Base-by-base conservation (phyloP, 345 rosid species). In the Cardamine chenopodiifolia region DNA sequence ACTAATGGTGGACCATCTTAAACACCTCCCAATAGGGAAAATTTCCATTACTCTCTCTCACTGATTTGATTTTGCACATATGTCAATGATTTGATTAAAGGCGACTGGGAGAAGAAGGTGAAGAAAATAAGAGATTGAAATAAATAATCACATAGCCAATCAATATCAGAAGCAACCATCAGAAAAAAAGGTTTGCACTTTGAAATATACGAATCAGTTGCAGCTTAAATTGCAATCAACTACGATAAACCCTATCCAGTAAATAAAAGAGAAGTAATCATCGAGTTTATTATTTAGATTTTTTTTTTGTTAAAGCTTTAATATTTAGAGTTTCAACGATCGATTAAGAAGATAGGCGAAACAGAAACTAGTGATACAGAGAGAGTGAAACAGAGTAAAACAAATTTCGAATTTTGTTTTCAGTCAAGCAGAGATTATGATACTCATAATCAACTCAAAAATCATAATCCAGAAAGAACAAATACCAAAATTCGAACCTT, bases 1-100 rank as follows among this genome's bases (percentile, higher is more conserved):
- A 77, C 62, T 77, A 72, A 72, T 71, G 81, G 81, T 78, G 81
- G 81, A 72, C 81, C 81, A 65, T 39, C 76, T 71, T 59, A 29
- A 72, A 71, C 72, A 65, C 48, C 50, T 39, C 77, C 75, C 72
- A 71, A 64, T 64, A 56, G 15, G 47, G 76, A 4, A 20, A 37
- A 59, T 1, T 20, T 52, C 53, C 49, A 77, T 57, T 50, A 48
- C 28, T 48, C 29, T 47, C 37, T 18, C 47, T 0, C 42, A 58
- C 5, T 71, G 76, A 76, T 70, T 65, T 71, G 77, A 77, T 58
- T 20, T 58, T 58, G 11, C 57, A 39, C 44, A 65, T 12, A 39
- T 58, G 63, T 76, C 75, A 76, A 62, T 7, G 19, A 70, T 70
- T 76, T 32, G 18, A 69, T 53, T 10, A 8, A 48, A 49, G 62